Base-by-base conservation (phyloP, 2,329 filamentous ascomycete species). In the Aspergillus novofumigatus region DNA sequence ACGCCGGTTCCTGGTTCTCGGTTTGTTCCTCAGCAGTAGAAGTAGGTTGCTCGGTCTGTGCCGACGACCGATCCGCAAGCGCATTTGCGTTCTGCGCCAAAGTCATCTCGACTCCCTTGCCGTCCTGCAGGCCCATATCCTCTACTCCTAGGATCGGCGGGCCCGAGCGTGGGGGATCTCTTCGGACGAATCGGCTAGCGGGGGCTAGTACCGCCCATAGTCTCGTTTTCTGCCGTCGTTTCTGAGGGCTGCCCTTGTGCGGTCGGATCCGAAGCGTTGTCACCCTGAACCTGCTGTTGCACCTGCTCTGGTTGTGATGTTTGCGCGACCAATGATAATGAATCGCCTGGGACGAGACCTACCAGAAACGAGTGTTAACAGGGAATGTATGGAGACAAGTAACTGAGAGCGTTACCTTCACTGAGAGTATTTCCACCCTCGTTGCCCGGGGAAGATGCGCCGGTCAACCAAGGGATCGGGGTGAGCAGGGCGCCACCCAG, bases 401-500 rank as follows among this genome's bases (percentile, higher is more conserved):
- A 17, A 38, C 14, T 38, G 41, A 20, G 20, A 11, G 41, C 41
- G 23, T 23, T 58, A 56, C 61, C 59, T 57, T 66, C 58, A 41
- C 54, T 59, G 38, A 57, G 44, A 38, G 58, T 45, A 50, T 55
- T 53, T 21, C 55, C 57, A 14, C 59, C 58, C 17, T 66, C 70
- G 28, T 59, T 62, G 20, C 66, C 71, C 1, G 72, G 66, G 1
- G 70, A 69, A 35, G 64, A 53, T 48, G 64, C 50, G 64, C 74
- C 72, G 57, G 69, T 80, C 52, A 97, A 78, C 94, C 94, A 99
- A 0, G 92, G 90, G 56, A 99, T 97, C 0, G 93, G 94, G 1
- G 93, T 97, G 51, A 99, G 80, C 20, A 97, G 80, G 0, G 94
- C 94, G 6, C 94, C 94, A 23, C 93, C 93, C 1, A 97, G 79